Evolutionary conservation across 139 green algal species (phyloP).

Genomic region (Tetradesmus obliquus): DNA sequence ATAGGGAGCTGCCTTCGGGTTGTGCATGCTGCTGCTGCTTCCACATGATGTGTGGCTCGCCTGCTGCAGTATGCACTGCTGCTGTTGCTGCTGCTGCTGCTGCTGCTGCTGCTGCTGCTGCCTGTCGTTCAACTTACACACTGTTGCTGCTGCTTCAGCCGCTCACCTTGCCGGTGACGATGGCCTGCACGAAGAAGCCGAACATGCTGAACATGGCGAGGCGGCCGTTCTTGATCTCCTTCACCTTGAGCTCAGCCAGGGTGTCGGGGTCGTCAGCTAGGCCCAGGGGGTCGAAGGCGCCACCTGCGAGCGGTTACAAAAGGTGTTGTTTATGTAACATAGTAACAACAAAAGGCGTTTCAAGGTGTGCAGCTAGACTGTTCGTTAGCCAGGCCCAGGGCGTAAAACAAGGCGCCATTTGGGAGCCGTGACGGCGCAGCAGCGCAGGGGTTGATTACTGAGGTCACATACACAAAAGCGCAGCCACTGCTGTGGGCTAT

Average conservation of each 20-base stretch:
- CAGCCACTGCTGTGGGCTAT: too few relatives aligned
- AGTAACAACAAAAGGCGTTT: not conserved
- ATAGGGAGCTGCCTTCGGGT: too few relatives aligned
- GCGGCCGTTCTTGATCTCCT: conserved; percentile 99
- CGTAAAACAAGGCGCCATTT: too few relatives aligned
- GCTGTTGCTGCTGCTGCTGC: not conserved
- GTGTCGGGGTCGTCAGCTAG: conserved; percentile 96
- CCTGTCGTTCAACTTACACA: not conserved
- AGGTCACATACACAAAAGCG: too few relatives aligned
- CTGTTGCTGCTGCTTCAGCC: not conserved
- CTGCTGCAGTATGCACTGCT: not conserved
- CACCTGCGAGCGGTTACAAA: conserved; percentile 45
- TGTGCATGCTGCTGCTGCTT: too few relatives aligned
- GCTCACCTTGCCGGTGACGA: conserved; percentile 45
- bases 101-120: not conserved
- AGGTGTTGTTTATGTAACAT: not conserved
- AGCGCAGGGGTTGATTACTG: too few relatives aligned
- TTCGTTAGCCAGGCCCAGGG: not conserved
- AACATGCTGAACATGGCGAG: conserved; percentile 97
- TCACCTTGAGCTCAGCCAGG: conserved; percentile 88
- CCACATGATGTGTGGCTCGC: too few relatives aligned
- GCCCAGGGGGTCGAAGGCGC: conserved; percentile 91
- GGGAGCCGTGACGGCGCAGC: too few relatives aligned
- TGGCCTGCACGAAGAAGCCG: conserved; percentile 53
- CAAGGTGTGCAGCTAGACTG: not conserved